These are phyloP conservation scores for Ascochyta pisi DNA, from an alignment of 2,329 filamentous ascomycete species.

Conservation along the genomic window DNA sequence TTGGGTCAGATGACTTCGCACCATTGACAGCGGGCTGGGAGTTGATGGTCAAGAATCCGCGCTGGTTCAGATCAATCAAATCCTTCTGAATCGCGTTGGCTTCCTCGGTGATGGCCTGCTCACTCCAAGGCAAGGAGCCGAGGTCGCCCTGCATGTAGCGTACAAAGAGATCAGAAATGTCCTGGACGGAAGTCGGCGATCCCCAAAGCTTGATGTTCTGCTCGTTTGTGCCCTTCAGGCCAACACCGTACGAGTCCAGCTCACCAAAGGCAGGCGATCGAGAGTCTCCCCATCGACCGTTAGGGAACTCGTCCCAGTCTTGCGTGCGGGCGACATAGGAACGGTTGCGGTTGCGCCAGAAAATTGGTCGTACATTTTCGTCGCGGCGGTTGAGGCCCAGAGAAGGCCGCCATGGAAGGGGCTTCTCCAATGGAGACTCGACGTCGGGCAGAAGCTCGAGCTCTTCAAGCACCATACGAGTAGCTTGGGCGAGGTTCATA, in stretches of 20 bases:
- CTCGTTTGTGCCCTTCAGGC: conserved; percentile 92
- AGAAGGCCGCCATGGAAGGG: conserved; percentile 96
- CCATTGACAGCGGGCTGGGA: conserved; percentile 95
- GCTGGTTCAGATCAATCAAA: conserved; percentile 81
- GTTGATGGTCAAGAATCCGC: conserved; percentile 93
- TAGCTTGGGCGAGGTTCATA: conserved; percentile 97
- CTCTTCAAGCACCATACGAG: conserved; percentile 91
- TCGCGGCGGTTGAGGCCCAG: conserved; percentile 86
- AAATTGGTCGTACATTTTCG: conserved; percentile 96
- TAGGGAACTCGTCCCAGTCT: conserved; percentile 99
- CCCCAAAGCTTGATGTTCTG: conserved; percentile 97
- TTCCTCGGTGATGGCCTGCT: conserved; percentile 83
- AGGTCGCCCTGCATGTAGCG: conserved; percentile 83
- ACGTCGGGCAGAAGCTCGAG: conserved; percentile 79
- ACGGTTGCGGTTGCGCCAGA: conserved; percentile 97
- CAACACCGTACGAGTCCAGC: conserved; percentile 91
- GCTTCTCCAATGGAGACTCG: conserved; percentile 80
- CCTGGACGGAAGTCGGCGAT: conserved; percentile 77
- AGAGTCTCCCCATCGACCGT: conserved; percentile 97
- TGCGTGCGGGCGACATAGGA: conserved; percentile 95
- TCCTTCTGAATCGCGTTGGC: conserved; percentile 78
- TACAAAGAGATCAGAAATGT: conserved; percentile 84
- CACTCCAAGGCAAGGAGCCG: conserved; percentile 90
- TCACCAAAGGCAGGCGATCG: conserved; percentile 96
- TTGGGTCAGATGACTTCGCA: conserved; percentile 81